Evolutionary conservation across 306 rosid species (phyloP).

Genomic region (Gillenia trifoliata): DNA sequence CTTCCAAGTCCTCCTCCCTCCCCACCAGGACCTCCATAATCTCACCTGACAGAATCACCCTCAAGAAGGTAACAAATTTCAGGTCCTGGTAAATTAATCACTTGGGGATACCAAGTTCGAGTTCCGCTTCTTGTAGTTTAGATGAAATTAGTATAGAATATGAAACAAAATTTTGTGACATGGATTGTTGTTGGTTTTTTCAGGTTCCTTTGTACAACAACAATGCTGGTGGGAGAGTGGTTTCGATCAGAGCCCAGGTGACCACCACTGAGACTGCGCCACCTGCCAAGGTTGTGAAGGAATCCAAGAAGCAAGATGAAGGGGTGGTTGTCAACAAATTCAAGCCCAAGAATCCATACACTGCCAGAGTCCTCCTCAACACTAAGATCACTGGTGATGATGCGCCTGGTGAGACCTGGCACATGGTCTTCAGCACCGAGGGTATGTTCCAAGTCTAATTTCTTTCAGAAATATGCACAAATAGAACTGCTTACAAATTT

Average conservation of each 20-base stretch:
- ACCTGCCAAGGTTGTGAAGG: slow-evolving; percentile 72
- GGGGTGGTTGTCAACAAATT: slow-evolving; percentile 75
- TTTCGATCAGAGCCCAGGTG: slow-evolving; percentile 75
- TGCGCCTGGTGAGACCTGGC: slow-evolving; percentile 99
- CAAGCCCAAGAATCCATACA: slow-evolving; percentile 83
- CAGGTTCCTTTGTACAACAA: slow-evolving; percentile 53
- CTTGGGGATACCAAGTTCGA: not conserved
- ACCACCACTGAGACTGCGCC: slow-evolving; percentile 82
- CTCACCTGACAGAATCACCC: slow-evolving; percentile 51
- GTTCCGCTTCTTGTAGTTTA: not conserved
- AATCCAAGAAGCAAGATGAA: slow-evolving; percentile 83
- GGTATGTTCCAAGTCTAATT: slow-evolving; percentile 34
- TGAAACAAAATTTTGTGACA: not conserved
- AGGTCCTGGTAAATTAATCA: not conserved
- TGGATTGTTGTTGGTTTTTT: slow-evolving; percentile 11
- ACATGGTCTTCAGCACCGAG: slow-evolving; percentile 97
- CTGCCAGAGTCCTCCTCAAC: slow-evolving; percentile 73
- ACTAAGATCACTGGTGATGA: slow-evolving; percentile 97
- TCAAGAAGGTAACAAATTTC: slow-evolving; percentile 49
- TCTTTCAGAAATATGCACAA: not conserved
- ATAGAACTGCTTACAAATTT: not conserved
- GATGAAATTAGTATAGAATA: not conserved
- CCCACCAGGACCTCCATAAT: slow-evolving; percentile 44
- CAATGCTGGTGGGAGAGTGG: slow-evolving; percentile 49
- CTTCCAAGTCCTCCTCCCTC: slow-evolving; percentile 67